Conservation (phyloP, 345 rosid species). For the Pugionium cornutum region DNA sequence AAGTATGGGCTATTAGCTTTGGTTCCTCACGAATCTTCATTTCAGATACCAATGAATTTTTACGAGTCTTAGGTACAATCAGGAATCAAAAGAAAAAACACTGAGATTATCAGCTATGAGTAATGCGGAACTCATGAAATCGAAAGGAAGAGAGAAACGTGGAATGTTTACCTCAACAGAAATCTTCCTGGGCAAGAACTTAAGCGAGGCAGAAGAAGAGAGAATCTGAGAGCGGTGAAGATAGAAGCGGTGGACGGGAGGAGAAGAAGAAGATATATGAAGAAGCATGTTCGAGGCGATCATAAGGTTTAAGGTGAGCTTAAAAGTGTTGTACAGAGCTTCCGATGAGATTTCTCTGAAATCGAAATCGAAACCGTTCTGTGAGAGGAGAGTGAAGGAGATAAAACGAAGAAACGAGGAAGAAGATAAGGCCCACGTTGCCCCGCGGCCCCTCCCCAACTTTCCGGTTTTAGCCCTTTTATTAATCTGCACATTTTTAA, state of each 20-base stretch:
- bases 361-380: conserved; percentile 3
- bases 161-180: conserved; percentile 48
- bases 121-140: not conserved
- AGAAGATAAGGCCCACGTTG: conserved; percentile 41
- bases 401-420: conserved; percentile 4
- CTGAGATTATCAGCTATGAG: not conserved
- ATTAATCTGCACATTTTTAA: not conserved
- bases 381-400: not conserved
- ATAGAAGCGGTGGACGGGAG: conserved; percentile 33
- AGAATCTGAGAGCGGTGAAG: conserved; percentile 40
- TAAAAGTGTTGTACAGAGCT: no score
- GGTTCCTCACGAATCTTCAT: not conserved
- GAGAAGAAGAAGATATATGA: conserved; percentile 49
- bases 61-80: not conserved
- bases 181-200: conserved; percentile 33
- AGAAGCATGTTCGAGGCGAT: conserved; percentile 50
- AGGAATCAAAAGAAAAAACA: no score
- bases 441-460: not conserved
- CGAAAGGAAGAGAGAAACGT: conserved; percentile 8
- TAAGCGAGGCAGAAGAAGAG: conserved; percentile 38
- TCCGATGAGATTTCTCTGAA: conserved; percentile 15
- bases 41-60: not conserved
- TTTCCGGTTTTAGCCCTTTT: conserved; percentile 19
- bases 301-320: conserved; percentile 14
- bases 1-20: no score